Percentiles rank a stretch among this genome's conserved stretches.
These are phyloP conservation scores for Epichloe elymi DNA, from an alignment of 2,329 filamentous ascomycete species.

Conservation along the genomic window DNA sequence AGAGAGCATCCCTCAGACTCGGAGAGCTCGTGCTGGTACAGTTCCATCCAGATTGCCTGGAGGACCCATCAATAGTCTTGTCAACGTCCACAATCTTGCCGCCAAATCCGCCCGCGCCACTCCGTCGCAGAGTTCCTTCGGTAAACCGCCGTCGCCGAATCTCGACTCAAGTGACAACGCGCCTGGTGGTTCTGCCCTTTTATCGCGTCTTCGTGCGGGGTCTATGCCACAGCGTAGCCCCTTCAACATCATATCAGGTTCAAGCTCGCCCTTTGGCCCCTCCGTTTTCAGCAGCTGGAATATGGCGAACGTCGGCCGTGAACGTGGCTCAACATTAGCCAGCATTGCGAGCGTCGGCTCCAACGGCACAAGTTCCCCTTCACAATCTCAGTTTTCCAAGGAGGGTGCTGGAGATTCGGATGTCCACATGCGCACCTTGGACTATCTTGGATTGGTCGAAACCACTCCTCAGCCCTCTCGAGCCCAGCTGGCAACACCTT, in stretches of 20 bases:
- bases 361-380: constrained; percentile 77
- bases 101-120: constrained; percentile 75
- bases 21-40: constrained; percentile 82
- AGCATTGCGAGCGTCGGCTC: constrained; percentile 78
- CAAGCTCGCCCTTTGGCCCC: constrained; percentile 64
- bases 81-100: constrained; percentile 42
- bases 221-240: constrained; percentile 85
- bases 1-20: constrained; percentile 51
- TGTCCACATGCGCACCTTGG: constrained; percentile 77
- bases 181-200: constrained; percentile 53
- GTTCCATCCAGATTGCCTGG: constrained; percentile 91
- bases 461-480: constrained; percentile 76
- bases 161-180: constrained; percentile 33
- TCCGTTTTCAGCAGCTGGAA: constrained; percentile 88
- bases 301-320: constrained; percentile 49
- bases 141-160: constrained; percentile 49
- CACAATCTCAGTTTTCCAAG: constrained; percentile 73
- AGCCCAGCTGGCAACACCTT: constrained; percentile 61
- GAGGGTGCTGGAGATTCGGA: constrained; percentile 78
- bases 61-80: constrained; percentile 46
- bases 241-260: constrained; percentile 43
- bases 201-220: constrained; percentile 78
- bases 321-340: constrained; percentile 73
- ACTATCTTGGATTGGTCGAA: constrained; percentile 90
- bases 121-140: constrained; percentile 74